These are phyloP conservation scores for Entomortierella beljakovae DNA, from an alignment of 192 early-diverging fungal species.

Conservation along the genomic window DNA sequence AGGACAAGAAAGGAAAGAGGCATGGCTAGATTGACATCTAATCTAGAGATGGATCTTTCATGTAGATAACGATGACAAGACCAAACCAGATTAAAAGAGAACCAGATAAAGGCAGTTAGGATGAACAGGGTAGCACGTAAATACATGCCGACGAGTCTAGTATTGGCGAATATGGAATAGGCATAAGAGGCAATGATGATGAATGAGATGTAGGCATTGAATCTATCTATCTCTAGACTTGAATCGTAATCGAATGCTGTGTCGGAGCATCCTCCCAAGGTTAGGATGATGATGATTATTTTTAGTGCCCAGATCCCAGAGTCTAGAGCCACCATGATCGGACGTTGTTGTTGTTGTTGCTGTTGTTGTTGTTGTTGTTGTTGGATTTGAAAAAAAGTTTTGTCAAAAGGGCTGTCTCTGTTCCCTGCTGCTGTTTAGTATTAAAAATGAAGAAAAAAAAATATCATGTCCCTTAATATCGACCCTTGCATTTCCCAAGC, in stretches of 20 bases:
- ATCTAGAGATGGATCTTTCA: too few species aligned
- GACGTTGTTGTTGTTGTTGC: too few species aligned
- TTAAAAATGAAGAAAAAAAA: too few species aligned
- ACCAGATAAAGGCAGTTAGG: not conserved
- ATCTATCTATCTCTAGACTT: not conserved
- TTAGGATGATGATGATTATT: not conserved
- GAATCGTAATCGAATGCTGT: not conserved
- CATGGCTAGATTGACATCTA: not conserved
- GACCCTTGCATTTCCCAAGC: too few species aligned
- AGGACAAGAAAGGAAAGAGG: constrained; percentile 2
- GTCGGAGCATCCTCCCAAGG: not conserved
- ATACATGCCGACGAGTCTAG: not conserved
- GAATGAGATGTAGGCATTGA: constrained; percentile 2
- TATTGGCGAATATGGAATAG: not conserved
- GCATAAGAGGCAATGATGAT: not conserved
- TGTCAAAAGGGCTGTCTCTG: too few species aligned
- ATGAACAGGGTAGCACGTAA: not conserved
- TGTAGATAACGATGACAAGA: too few species aligned
- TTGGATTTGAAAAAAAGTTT: not conserved
- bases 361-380: too few species aligned
- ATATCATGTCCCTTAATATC: too few species aligned
- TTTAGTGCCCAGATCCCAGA: not conserved
- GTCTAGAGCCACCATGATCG: not conserved
- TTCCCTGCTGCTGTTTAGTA: too few species aligned
- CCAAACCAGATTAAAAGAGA: not conserved